Conservation (phyloP, 257 asterid genomes). For the Pogostemon cablin region DNA sequence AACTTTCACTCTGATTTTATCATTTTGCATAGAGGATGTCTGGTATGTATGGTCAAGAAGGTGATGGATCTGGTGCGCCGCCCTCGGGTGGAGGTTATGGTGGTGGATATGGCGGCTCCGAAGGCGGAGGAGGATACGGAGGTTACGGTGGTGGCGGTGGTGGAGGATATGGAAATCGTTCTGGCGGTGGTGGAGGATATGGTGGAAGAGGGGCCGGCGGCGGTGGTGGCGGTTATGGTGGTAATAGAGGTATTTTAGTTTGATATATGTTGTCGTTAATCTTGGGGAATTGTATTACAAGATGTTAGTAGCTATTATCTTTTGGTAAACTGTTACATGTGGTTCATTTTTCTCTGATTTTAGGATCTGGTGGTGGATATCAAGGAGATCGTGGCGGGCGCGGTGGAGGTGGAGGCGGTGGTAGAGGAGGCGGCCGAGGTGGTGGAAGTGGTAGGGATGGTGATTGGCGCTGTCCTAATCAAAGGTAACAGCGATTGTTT, state of each 20-base stretch:
- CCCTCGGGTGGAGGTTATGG: constrained; percentile 54
- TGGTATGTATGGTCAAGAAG: constrained; percentile 71
- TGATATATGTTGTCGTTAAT: not conserved
- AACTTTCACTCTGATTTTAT: constrained; percentile 7
- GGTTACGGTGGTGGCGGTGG: constrained; percentile 48
- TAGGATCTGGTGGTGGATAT: constrained; percentile 64
- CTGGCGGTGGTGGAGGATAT: constrained; percentile 46
- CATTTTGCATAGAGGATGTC: constrained; percentile 39
- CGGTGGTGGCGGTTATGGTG: constrained; percentile 55
- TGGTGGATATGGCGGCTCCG: constrained; percentile 55
- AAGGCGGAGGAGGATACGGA: constrained; percentile 66
- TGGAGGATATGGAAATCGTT: constrained; percentile 43
- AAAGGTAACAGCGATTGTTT: constrained; percentile 52
- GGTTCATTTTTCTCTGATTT: constrained; percentile 28
- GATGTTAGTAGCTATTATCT: not conserved
- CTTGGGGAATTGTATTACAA: not conserved
- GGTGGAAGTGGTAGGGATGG: constrained; percentile 96
- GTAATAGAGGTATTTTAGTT: constrained; percentile 55
- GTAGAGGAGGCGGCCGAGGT: constrained; percentile 73
- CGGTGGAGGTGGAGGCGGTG: constrained; percentile 52
- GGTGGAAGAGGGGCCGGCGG: constrained; percentile 49
- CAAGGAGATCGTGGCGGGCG: constrained; percentile 80
- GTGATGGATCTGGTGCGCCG: constrained; percentile 77
- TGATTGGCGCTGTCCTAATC: constrained; percentile 96
- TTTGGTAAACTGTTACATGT: not conserved